Base-by-base conservation (phyloP, 257 asterid genomes). In the Verbascum thapsus region DNA sequence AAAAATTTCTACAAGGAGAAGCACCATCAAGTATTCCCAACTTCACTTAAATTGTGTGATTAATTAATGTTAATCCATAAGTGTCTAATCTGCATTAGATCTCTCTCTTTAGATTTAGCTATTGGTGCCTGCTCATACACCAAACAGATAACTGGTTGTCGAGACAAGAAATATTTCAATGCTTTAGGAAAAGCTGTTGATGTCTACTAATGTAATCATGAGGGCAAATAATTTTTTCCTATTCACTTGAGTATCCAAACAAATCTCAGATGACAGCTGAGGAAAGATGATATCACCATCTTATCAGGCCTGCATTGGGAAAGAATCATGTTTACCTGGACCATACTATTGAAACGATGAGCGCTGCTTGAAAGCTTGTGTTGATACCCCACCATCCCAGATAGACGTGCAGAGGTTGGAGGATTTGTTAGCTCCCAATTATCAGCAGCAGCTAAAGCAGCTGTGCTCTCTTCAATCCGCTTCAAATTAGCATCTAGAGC, bases 381-480 rank as follows among this genome's bases (percentile, higher is more conserved):
- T 77, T 92, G 96, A 78, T 74, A 63, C 37, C 85, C 69, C 60
- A 72, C 20, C 18, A 72, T 35, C n/a, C n/a, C 89, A 48, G 97
- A 76, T 67, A 80, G 78, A 67, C 87, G 94, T 37, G 79, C 67
- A 20, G 88, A 67, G 30, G 82, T 44, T 26, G 96, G 94, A 80
- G 96, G 90, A 82, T 75, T 70, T 12, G 87, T 83, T 55, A 94
- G 97, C 71, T 85, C 95, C 99, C 99, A 94, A 64, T 87, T 81
- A 84, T 94, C 97, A 67, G 96, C 99, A 67, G 97, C 99, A 62
- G 97, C 96, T 67, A 94, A 78, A 73, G 99, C 99, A 80, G 94
- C 88, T 40, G 99, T 82, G 63, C 96, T 90, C 77, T 89, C 99
- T 75, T 94, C 97, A 71, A 94, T 94, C 71, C 99, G 81, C 81